Conservation (phyloP, 73 alveolate species). For the Paramecium sonneborni region DNA sequence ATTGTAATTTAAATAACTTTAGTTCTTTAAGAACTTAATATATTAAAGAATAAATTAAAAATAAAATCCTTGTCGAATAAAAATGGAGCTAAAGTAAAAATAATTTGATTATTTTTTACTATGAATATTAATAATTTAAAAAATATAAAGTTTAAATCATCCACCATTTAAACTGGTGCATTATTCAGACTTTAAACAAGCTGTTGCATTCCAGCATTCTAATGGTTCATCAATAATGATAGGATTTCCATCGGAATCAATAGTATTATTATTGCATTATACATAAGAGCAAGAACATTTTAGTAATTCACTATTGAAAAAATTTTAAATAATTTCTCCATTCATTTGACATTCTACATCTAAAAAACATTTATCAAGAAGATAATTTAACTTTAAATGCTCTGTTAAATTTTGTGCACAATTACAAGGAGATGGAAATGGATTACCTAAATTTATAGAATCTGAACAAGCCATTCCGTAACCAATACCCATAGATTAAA, state of each 20-base stretch:
- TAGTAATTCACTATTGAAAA: neutral
- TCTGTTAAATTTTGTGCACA: conserved; percentile 29
- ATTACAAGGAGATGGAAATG: conserved; percentile 33
- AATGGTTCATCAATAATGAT: neutral
- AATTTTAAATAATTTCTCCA: conserved; percentile 18
- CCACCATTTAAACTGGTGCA: conserved; percentile 18
- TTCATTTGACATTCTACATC: conserved; percentile 32
- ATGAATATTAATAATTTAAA: neutral
- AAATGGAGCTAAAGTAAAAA: neutral
- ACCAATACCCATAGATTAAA: neutral
- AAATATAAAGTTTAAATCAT: neutral
- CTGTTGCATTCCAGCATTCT: conserved; percentile 49
- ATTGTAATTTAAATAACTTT: neutral
- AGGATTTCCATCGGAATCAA: conserved; percentile 15
- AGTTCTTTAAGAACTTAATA: neutral
- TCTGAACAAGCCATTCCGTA: neutral
- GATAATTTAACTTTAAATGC: neutral
- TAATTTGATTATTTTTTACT: neutral
- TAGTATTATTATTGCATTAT: conserved; percentile 30
- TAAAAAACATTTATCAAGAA: neutral
- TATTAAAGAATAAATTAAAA: neutral
- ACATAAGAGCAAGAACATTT: conserved; percentile 15
- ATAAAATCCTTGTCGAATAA: neutral
- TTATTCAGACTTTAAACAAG: conserved; percentile 1
- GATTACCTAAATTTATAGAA: conserved; percentile 6